Conservation (phyloP, 192 early-diverging fungal species). For the Rhizophlyctis rosea region DNA sequence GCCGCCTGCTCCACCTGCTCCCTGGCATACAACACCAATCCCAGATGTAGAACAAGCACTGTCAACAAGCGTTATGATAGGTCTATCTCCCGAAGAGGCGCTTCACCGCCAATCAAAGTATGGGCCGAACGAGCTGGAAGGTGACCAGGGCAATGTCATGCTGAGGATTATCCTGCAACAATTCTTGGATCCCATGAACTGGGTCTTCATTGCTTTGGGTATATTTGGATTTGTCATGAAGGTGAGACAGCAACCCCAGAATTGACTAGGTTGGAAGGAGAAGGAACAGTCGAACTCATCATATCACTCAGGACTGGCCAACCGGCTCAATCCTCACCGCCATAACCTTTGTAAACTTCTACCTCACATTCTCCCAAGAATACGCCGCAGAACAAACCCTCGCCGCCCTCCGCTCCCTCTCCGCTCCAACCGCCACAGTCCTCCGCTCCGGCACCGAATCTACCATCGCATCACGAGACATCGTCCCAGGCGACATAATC, state of each 20-base stretch:
- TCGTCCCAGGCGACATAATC: slow-evolving; percentile 78
- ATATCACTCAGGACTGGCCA: too few species aligned
- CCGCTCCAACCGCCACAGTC: slow-evolving; percentile 61
- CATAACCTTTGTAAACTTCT: slow-evolving; percentile 18
- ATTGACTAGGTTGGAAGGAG: too few species aligned
- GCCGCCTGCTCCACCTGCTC: too few species aligned
- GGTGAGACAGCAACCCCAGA: too few species aligned
- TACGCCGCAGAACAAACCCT: slow-evolving; percentile 20
- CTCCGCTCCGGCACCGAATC: slow-evolving; percentile 60
- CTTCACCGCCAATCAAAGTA: slow-evolving; percentile 7
- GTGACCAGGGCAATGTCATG: background rate
- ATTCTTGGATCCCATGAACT: slow-evolving; percentile 18
- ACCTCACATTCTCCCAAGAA: slow-evolving; percentile 21
- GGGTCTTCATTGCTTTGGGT: slow-evolving; percentile 18
- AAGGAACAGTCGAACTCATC: too few species aligned
- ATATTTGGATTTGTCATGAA: slow-evolving; percentile 3
- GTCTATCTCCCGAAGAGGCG: too few species aligned
- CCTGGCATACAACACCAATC: too few species aligned
- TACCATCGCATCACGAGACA: slow-evolving; percentile 50
- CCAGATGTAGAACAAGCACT: too few species aligned
- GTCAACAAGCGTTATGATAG: too few species aligned
- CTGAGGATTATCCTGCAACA: slow-evolving; percentile 6
- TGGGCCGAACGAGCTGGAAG: slow-evolving; percentile 2
- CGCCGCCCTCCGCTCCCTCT: slow-evolving; percentile 53
- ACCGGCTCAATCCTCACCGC: slow-evolving; percentile 4